Percentiles rank a stretch among this genome's conserved stretches.
phyloP scores from a whole-genome alignment of 345 rosid genomes.

The Arabidopsis arenosa region DNA sequence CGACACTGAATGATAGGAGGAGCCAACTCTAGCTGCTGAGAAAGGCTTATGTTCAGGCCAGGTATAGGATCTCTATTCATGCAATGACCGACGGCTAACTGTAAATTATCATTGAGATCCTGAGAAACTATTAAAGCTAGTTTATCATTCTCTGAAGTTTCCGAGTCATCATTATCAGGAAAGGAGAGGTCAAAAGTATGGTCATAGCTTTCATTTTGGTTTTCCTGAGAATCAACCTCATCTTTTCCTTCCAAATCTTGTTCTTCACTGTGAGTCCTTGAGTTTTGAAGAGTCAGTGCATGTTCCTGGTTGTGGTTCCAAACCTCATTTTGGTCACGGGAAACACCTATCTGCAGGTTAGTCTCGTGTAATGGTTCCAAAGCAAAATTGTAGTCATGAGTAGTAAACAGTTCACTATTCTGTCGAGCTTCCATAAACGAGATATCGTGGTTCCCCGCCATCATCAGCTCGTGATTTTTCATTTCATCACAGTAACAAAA shows the following conservation, averaged over 20 bases:
- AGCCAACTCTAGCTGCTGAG: constrained; percentile 54
- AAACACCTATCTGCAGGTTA: constrained; percentile 41
- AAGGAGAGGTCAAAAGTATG: constrained; percentile 42
- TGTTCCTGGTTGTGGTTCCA: constrained; percentile 34
- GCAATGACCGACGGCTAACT: constrained; percentile 59
- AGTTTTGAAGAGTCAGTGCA: constrained; percentile 25
- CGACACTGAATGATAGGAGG: constrained; percentile 69
- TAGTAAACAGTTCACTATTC: constrained; percentile 37
- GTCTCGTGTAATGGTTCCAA: constrained; percentile 42
- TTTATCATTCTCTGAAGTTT: constrained; percentile 41
- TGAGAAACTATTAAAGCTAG: constrained; percentile 33
- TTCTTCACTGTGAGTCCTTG: constrained; percentile 39
- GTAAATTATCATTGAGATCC: constrained; percentile 46
- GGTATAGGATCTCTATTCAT: constrained; percentile 59
- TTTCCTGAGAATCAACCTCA: constrained; percentile 50
- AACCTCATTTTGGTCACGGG: constrained; percentile 40
- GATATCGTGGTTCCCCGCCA: constrained; percentile 35
- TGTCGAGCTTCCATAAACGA: constrained; percentile 35
- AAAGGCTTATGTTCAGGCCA: constrained; percentile 44
- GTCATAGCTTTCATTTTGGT: constrained; percentile 39
- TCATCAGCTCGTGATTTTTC: constrained; percentile 48
- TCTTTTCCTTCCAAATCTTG: constrained; percentile 47
- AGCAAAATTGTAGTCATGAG: constrained; percentile 33
- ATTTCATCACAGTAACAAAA: constrained; percentile 39
- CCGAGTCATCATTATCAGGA: constrained; percentile 36